These are phyloP conservation scores for Hygrophila difformis DNA, from an alignment of 257 asterid genomes.

Conservation along the genomic window DNA sequence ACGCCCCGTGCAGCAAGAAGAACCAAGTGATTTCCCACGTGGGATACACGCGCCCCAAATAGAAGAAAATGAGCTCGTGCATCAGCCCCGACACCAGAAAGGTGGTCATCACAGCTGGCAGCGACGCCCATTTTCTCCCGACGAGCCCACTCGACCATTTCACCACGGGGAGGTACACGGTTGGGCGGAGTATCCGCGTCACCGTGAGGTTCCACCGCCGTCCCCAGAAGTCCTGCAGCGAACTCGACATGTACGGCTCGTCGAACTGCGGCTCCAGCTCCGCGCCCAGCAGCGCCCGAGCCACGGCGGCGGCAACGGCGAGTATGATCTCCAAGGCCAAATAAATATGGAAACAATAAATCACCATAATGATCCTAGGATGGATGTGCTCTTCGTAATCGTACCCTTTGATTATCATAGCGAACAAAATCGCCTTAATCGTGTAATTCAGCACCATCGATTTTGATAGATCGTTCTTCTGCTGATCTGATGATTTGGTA, in stretches of 20 bases:
- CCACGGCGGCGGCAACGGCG: constrained; percentile 44
- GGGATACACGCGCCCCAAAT: constrained; percentile 38
- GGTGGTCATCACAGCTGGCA: constrained; percentile 41
- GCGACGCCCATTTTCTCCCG: constrained; percentile 50
- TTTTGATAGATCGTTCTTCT: neutral
- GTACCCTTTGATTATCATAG: constrained; percentile 28
- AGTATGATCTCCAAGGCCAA: constrained; percentile 41
- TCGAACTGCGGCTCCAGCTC: constrained; percentile 84
- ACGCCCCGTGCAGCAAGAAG: constrained; percentile 27
- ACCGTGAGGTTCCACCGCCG: constrained; percentile 87
- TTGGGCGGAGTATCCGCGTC: constrained; percentile 60
- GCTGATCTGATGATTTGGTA: neutral
- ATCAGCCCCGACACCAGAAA: constrained; percentile 42
- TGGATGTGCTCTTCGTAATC: constrained; percentile 29
- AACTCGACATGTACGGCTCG: constrained; percentile 62
- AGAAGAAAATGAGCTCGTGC: constrained; percentile 48
- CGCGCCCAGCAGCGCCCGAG: constrained; percentile 38
- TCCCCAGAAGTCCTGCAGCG: constrained; percentile 87
- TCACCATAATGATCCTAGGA: constrained; percentile 19
- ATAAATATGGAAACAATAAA: constrained; percentile 46
- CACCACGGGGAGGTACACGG: constrained; percentile 52
- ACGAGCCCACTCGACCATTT: constrained; percentile 22
- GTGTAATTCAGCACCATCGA: constrained; percentile 32
- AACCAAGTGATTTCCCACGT: constrained; percentile 28
- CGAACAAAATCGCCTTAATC: constrained; percentile 36